Percentiles rank a stretch among this genome's conserved stretches.
These are phyloP conservation scores for Tricholoma hemisulphureum DNA, from an alignment of 768 basidiomycete genomes.

Conservation along the genomic window DNA sequence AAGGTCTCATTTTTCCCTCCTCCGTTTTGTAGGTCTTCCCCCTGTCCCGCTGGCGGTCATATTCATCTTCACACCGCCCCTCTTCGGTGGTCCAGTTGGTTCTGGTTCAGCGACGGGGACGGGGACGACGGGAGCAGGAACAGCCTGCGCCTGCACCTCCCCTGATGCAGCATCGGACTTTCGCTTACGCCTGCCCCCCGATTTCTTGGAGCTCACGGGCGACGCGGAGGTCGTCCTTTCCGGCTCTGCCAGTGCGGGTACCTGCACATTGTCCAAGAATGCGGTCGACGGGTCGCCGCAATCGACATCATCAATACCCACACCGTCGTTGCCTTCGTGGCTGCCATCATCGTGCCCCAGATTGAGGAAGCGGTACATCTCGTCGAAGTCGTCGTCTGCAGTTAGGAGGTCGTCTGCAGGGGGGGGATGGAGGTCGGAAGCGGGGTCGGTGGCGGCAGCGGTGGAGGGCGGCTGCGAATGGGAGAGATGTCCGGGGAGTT, in stretches of 20 bases:
- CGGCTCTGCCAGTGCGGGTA: background rate
- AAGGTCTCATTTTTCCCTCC: constrained; percentile 14
- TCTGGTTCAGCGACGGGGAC: background rate
- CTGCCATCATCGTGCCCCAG: background rate
- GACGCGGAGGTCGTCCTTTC: background rate
- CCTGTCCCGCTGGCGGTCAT: background rate
- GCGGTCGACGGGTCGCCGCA: background rate
- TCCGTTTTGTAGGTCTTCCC: constrained; percentile 16
- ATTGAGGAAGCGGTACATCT: background rate
- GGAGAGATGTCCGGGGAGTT: background rate
- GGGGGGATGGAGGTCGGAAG: background rate
- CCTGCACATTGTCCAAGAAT: constrained; percentile 1
- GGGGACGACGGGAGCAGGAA: background rate
- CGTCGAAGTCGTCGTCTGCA: background rate
- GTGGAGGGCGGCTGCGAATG: background rate
- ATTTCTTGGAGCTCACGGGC: background rate
- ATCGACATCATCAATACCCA: background rate
- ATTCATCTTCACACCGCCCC: background rate
- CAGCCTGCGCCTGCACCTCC: background rate
- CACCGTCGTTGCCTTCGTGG: background rate
- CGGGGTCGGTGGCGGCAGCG: background rate
- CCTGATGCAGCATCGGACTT: background rate
- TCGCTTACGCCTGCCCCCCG: background rate
- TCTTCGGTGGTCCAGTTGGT: background rate
- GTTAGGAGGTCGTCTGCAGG: background rate